Conservation (phyloP, 2,329 filamentous ascomycete genomes). For the Cercospora sojina region DNA sequence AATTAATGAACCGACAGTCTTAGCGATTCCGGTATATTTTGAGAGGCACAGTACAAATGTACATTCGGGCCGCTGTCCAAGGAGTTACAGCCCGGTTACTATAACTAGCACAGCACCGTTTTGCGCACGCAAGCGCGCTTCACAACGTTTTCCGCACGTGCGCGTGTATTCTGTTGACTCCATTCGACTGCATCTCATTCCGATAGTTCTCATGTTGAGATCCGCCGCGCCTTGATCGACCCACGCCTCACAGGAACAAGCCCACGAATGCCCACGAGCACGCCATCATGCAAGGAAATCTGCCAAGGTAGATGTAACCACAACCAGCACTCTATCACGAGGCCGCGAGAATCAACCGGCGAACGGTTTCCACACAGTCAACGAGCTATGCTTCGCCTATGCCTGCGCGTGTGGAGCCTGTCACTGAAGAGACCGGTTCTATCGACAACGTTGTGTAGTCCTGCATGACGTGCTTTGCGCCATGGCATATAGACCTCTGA, state of each 20-base stretch:
- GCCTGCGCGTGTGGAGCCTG: neutral
- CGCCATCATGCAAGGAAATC: slow-evolving; percentile 1
- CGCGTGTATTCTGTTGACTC: neutral
- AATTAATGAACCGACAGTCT: too few species aligned
- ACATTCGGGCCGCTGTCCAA: too few species aligned
- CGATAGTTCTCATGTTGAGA: neutral
- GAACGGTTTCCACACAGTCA: neutral
- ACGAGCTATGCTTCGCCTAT: slow-evolving; percentile 9
- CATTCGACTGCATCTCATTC: neutral
- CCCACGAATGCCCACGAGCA: neutral
- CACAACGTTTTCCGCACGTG: neutral
- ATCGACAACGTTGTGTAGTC: slow-evolving; percentile 1
- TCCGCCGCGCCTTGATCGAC: neutral
- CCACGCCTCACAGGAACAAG: neutral
- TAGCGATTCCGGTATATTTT: too few species aligned
- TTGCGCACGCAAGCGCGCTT: neutral
- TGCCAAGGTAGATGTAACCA: neutral
- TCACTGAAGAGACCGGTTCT: neutral
- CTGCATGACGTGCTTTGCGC: slow-evolving; percentile 3
- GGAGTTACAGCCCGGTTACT: too few species aligned
- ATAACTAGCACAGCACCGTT: too few species aligned
- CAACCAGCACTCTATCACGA: neutral
- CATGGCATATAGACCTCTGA: slow-evolving; percentile 10
- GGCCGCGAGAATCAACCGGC: slow-evolving; percentile 2
- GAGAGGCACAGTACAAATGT: too few species aligned